Evolutionary conservation across 495 filamentous ascomycete genomes (phyloP), one percentile per base, ranked within the genome.

Genomic region (Penicillium nucicola): DNA sequence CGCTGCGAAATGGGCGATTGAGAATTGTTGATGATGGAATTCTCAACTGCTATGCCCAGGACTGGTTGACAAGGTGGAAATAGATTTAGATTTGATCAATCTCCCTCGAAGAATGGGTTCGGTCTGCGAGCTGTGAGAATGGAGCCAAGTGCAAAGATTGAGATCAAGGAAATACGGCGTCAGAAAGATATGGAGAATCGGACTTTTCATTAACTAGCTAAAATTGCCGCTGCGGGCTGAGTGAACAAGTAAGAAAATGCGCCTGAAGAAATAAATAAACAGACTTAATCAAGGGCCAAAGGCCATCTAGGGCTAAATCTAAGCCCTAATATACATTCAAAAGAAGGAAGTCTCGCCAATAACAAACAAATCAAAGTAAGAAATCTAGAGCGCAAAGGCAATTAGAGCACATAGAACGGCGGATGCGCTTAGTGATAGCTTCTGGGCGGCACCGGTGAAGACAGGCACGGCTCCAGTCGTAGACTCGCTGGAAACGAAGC

Each of bases 21-120:
- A 56, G 61, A 23, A 67, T 74, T 19, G 53, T 71, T 20, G 57
- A 67, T 25, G 68, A 69, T 51, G 70, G 68, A 4, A 71, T 74
- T 25, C 23, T 74, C 28, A 55, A 33, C 37, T 62, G 59, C 9
- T 74, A 74, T 57, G 64, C 61, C 5, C 55, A 57, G 19, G 68
- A 70, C 33, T 74, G 70, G 70, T 25, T 65, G 52, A 53, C 19
- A 11, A 52, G 70, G 7, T 74, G 70, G 67, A 57, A 4, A 9
- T 28, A 6, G 10, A 9, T 28, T 9, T 8, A 28, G 25, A 28
- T 6, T 9, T 28, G 25, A 28, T 9, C 25, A 28, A n/a, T n/a
- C n/a, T n/a, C n/a, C n/a, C n/a, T n/a, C n/a, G n/a, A n/a, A n/a
- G n/a, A n/a, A n/a, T n/a, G n/a, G n/a, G n/a, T n/a, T n/a, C n/a